Base-by-base conservation (phyloP, 2,329 filamentous ascomycete genomes). In the Colletotrichum lupini region DNA sequence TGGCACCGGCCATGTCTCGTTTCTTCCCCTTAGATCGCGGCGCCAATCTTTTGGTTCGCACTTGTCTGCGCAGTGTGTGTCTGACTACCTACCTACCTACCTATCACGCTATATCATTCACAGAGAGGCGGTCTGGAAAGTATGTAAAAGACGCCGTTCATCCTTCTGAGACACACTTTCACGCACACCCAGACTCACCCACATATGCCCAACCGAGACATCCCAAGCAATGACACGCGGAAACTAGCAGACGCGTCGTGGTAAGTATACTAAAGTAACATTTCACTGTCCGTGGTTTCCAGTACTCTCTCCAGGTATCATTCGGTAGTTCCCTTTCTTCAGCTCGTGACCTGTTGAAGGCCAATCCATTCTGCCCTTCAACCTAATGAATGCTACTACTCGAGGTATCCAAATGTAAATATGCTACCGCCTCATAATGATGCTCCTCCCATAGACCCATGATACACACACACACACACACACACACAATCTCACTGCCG, bases 291-390 rank as follows among this genome's bases (percentile, higher is more conserved):
- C 16, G 22, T 26, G 19, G 22, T 12, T 12, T 62, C 65, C 42
- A n/a, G 24, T 30, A 49, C 19, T 11, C 14, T 24, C 37, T 49
- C 26, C 14, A 37, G 19, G 37, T 62, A 22, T 53, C 24, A 42
- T 35, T 3, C 2, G 7, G 32, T 26, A 32, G 24, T 30, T 49
- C 32, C 49, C 35, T 57, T 57, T 24, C 3, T 22, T 35, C 19
- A 14, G 24, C 53, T 53, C 49, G n/a, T 22, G 63, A 62, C 72
- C 74, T 75, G 74, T 75, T 72, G 67, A 74, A 75, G 74, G 74
- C 72, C 58, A 28, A 14, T 49, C 32, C 49, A 24, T 55, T 49
- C 19, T 28, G 46, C 32, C 55, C n/a, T 53, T 46, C 42, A 22
- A 9, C 26, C 32, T 4, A n/a, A 19, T 4, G 24, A 42, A 32